Conservation (phyloP, 2,329 filamentous ascomycete genomes). For the Fusarium incarnatum region DNA sequence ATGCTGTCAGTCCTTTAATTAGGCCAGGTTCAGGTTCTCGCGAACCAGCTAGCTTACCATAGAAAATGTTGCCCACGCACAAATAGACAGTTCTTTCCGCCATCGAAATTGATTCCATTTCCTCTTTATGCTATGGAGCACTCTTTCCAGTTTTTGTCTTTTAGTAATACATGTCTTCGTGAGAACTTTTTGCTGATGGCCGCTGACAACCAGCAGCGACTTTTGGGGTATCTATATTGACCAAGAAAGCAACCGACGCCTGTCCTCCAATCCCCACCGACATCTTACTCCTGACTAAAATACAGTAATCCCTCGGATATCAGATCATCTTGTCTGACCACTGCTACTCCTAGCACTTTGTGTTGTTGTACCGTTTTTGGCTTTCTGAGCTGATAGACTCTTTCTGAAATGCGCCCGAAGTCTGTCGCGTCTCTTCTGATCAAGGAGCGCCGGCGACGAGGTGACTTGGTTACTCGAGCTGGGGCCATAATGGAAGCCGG, state of each 20-base stretch:
- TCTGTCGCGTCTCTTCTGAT: constrained; percentile 41
- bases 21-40: constrained; percentile 37
- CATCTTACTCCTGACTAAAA: neutral
- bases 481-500: neutral
- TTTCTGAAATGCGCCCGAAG: constrained; percentile 47
- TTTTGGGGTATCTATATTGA: constrained; percentile 27
- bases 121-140: neutral
- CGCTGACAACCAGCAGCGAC: neutral
- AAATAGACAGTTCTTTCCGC: constrained; percentile 48
- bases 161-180: neutral
- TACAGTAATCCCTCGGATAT: neutral
- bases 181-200: neutral
- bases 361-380: constrained; percentile 12
- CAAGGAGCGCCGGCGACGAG: constrained; percentile 28
- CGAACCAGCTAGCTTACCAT: constrained; percentile 44
- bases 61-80: constrained; percentile 51
- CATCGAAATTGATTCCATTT: constrained; percentile 14
- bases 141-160: neutral
- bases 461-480: constrained; percentile 8
- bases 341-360: constrained; percentile 27
- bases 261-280: neutral
- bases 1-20: constrained; percentile 30
- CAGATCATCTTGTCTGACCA: constrained; percentile 6
- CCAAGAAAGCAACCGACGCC: constrained; percentile 14
- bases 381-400: constrained; percentile 21